Base-by-base conservation (phyloP, 192 early-diverging fungal species). In the Mortierella alpina region DNA sequence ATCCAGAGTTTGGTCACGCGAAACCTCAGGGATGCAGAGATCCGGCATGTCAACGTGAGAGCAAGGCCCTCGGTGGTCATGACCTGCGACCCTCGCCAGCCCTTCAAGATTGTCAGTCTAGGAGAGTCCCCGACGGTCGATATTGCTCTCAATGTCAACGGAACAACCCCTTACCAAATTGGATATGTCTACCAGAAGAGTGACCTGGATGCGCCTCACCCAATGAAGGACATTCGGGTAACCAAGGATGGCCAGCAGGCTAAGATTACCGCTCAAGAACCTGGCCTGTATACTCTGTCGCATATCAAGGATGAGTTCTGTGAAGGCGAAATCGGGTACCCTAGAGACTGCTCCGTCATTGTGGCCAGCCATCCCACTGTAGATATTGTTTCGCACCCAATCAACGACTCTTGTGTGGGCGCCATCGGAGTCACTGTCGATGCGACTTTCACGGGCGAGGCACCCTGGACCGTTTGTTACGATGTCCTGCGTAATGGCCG, bases 391-490 rank as follows among this genome's bases (percentile, higher is more conserved):
- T 68, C 75, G 5, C 59, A 68, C 18, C 66, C 75, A 6, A 78
- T 78, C 50, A 67, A 78, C 23, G 75, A 78, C 53, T 67, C 66
- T 1, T 78, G 75, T 55, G 75, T 78, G 5, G 75, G 75, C 23
- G 75, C 75, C 2, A 78, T 78, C 44, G 75, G 75, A 53, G 75
- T 78, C 17, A 66, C 75, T 0, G 66, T 78, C 23, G 75, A 68
- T 22, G 75, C 75, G 7, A 78, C 75, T 6, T 78, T 78, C 40
- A 78, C 75, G n/a, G 75, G 75, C 15, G 75, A 78, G n/a, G 75
- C 62, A 14, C 75, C 75, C 7, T 78, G 75, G 75, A 56, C 64
- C 10, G 75, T 78, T n/a, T 78, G 75, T 44, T 78, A 59, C 40
- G 68, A 78, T 31, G 68, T 78, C 23, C 54, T 17, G 53, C 67